phyloP scores from a whole-genome alignment of 805 yeast species.

The Zygosaccharomyces rouxii region DNA sequence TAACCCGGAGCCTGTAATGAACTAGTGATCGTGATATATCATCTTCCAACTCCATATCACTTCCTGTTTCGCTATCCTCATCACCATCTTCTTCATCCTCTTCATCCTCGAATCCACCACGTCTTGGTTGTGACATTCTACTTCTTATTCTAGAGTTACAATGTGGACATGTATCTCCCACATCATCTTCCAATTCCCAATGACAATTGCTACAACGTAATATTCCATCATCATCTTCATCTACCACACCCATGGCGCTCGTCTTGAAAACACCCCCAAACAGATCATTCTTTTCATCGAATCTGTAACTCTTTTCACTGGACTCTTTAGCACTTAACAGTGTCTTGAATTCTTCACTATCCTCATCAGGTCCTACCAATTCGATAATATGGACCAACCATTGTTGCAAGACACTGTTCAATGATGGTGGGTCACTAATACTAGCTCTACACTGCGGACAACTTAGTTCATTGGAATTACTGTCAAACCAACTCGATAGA shows the following conservation, averaged over 20 bases:
- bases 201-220: conserved; percentile 71
- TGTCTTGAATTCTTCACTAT: conserved; percentile 16
- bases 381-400: conserved; percentile 41
- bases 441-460: conserved; percentile 66
- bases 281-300: conserved; percentile 31
- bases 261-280: conserved; percentile 50
- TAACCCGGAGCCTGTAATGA: neutral
- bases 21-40: neutral
- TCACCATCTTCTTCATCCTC: conserved; percentile 13
- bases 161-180: conserved; percentile 60
- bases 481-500: conserved; percentile 55
- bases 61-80: conserved; percentile 1
- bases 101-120: conserved; percentile 2
- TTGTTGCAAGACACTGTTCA: conserved; percentile 51
- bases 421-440: conserved; percentile 46
- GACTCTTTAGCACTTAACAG: conserved; percentile 20
- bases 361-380: conserved; percentile 31
- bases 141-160: conserved; percentile 54
- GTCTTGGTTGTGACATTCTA: conserved; percentile 7
- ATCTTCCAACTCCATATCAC: neutral
- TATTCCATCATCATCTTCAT: conserved; percentile 60
- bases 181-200: conserved; percentile 58
- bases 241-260: conserved; percentile 49
- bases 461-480: conserved; percentile 39
- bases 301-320: conserved; percentile 14